Evolutionary conservation across 768 basidiomycete species (phyloP).

Genomic region (Tylopilus balloui): DNA sequence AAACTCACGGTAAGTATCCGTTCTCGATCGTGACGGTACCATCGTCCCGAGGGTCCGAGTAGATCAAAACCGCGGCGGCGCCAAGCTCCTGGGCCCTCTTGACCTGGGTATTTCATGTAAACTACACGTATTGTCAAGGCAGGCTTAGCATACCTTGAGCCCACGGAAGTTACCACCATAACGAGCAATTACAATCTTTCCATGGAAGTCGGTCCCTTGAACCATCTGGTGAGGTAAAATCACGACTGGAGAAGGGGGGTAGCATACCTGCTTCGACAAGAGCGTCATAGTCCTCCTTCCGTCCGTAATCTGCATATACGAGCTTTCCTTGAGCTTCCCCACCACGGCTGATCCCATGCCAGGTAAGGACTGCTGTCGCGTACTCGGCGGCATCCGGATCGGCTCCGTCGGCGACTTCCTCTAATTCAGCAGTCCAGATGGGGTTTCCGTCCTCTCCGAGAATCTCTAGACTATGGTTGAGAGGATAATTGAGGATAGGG

Average conservation of each 20-base stretch:
- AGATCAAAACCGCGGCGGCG: conserved; percentile 76
- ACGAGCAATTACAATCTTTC: conserved; percentile 73
- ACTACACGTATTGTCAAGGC: conserved; percentile 6
- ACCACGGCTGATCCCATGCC: conserved; percentile 66
- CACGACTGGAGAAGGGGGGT: neutral
- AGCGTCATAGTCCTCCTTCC: conserved; percentile 58
- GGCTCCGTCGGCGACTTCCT: conserved; percentile 60
- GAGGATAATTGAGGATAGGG: conserved; percentile 66
- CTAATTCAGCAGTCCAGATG: conserved; percentile 57
- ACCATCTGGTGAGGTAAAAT: neutral
- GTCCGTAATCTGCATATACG: conserved; percentile 56
- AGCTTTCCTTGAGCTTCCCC: conserved; percentile 62
- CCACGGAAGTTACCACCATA: conserved; percentile 83
- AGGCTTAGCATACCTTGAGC: conserved; percentile 58
- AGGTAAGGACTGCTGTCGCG: conserved; percentile 54
- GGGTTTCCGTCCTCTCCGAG: conserved; percentile 46
- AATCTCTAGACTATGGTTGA: conserved; percentile 53
- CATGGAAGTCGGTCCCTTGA: conserved; percentile 62
- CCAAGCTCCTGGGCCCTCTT: conserved; percentile 88
- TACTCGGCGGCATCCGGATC: conserved; percentile 61
- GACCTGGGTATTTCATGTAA: conserved; percentile 45
- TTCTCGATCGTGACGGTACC: conserved; percentile 74
- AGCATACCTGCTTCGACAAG: conserved; percentile 46
- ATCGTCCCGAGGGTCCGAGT: conserved; percentile 85
- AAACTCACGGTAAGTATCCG: conserved; percentile 58